Evolutionary conservation across 805 yeast species (phyloP).

Genomic region (Kazachstania psychrophila): DNA sequence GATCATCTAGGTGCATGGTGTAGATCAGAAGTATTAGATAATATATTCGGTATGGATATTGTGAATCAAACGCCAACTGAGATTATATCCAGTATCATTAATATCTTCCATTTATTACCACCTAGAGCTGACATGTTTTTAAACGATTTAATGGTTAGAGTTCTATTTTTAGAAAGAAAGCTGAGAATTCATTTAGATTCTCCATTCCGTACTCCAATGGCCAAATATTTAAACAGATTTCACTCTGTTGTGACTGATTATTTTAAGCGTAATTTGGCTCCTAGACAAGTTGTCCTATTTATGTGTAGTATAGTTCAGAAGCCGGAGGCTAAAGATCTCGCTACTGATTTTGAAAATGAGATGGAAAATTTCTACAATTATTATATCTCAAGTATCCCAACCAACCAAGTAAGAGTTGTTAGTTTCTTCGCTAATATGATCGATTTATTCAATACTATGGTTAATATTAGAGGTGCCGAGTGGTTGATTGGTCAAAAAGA

Average conservation of each 20-base stretch:
- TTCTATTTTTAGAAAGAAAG: constrained; percentile 70
- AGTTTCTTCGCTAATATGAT: constrained; percentile 57
- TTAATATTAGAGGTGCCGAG: constrained; percentile 36
- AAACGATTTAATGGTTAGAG: constrained; percentile 72
- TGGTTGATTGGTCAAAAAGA: constrained; percentile 50
- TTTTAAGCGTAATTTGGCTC: constrained; percentile 56
- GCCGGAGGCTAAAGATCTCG: constrained; percentile 37
- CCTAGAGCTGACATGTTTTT: constrained; percentile 86
- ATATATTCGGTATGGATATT: constrained; percentile 70
- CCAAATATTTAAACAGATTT: constrained; percentile 76
- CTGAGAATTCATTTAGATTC: constrained; percentile 77
- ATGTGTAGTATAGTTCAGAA: constrained; percentile 27
- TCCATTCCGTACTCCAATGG: constrained; percentile 87
- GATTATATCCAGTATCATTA: constrained; percentile 80
- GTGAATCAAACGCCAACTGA: constrained; percentile 74
- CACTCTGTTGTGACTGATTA: constrained; percentile 64
- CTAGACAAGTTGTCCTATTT: constrained; percentile 45
- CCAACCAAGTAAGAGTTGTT: constrained; percentile 28
- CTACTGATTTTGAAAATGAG: constrained; percentile 46
- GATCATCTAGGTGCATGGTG: constrained; percentile 97
- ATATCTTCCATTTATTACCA: constrained; percentile 85
- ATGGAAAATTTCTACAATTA: constrained; percentile 40
- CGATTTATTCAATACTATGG: constrained; percentile 51
- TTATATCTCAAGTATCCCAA: constrained; percentile 37
- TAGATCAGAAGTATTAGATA: constrained; percentile 65